These are phyloP conservation scores for Phytopythium ostracodes DNA, from an alignment of 352 stramenopile species.

Conservation along the genomic window DNA sequence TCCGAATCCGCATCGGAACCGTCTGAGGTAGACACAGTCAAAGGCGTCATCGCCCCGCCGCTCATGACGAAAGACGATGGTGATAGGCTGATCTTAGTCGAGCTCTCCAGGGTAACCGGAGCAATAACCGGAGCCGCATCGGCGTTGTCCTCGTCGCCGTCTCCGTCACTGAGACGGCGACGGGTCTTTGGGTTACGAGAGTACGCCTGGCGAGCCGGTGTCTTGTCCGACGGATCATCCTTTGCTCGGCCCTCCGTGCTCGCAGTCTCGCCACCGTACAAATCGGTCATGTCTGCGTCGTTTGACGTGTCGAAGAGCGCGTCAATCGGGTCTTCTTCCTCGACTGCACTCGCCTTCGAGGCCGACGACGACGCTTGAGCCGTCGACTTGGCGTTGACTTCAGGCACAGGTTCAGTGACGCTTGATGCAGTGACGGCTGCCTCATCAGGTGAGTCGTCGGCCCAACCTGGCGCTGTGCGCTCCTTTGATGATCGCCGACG, in stretches of 20 bases:
- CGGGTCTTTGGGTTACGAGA: not conserved
- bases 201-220: not conserved
- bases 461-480: not conserved
- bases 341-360: not conserved
- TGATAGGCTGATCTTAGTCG: not conserved
- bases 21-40: not conserved
- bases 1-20: slow-evolving; percentile 20
- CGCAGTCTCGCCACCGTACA: slow-evolving; percentile 13
- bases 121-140: too few species aligned
- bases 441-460: slow-evolving; percentile 1
- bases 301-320: slow-evolving; percentile 53
- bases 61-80: not conserved
- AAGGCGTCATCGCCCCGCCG: not conserved
- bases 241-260: slow-evolving; percentile 1
- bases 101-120: not conserved
- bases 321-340: slow-evolving; percentile 54
- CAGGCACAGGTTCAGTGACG: not conserved
- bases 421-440: not conserved
- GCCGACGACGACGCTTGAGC: not conserved
- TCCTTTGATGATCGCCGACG: slow-evolving; percentile 2
- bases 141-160: not conserved
- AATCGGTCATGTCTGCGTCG: slow-evolving; percentile 39
- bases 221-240: not conserved
- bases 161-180: not conserved
- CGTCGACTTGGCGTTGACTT: not conserved